Evolutionary conservation across 2,329 filamentous ascomycete genomes (phyloP).

Genomic region (Capronia epimyces): DNA sequence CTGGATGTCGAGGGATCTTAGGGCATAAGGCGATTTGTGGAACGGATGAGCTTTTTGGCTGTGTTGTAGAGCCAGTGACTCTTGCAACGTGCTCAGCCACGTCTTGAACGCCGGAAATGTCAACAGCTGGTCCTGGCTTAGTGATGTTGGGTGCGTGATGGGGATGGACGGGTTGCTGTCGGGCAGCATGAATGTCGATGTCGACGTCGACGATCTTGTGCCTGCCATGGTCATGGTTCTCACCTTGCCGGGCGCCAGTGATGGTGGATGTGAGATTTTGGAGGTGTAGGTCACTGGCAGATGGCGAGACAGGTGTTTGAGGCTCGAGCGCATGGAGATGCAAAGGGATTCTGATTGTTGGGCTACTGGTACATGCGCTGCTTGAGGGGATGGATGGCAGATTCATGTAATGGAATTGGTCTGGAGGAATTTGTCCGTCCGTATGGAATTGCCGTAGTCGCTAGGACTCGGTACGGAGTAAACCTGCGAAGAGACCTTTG

Average conservation of each 20-base stretch:
- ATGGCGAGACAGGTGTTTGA: conserved; percentile 7
- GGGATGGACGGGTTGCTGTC: conserved; percentile 11
- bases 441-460: too few relatives aligned
- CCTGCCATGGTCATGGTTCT: conserved; percentile 1
- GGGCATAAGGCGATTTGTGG: conserved; percentile 46
- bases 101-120: conserved; percentile 50
- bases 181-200: conserved; percentile 19
- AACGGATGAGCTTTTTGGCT: conserved; percentile 44
- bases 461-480: too few relatives aligned
- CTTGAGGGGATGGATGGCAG: not conserved
- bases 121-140: conserved; percentile 38
- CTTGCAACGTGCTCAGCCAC: conserved; percentile 49
- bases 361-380: not conserved
- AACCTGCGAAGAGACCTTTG: too few relatives aligned
- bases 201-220: not conserved
- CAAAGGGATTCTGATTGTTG: not conserved
- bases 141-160: conserved; percentile 40
- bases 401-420: too few relatives aligned
- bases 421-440: too few relatives aligned
- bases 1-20: conserved; percentile 51
- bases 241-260: not conserved
- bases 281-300: not conserved
- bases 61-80: conserved; percentile 46
- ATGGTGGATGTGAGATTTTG: not conserved
- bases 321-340: conserved; percentile 7